Base-by-base conservation (phyloP, 345 rosid genomes). In the Fremontodendron californicum region DNA sequence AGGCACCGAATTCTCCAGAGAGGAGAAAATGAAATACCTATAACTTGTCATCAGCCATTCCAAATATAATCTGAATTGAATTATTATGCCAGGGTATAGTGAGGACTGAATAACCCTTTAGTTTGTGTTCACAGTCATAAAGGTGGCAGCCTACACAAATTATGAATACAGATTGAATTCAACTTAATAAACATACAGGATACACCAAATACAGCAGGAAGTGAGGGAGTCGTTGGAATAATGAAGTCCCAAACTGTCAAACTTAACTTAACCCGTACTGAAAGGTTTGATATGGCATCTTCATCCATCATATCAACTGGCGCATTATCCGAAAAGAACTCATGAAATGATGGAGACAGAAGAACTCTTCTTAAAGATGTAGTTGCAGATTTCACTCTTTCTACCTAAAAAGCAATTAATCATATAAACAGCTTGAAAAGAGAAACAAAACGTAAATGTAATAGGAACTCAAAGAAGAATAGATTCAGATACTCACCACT, bases 191-290 rank as follows among this genome's bases (percentile, higher is more conserved):
- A 67, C 52, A 74, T 64, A 37, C 46, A 87, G 93, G 96, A 91
- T 90, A 92, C 96, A 80, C 97, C 99, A 88, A 95, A 88, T 77
- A 95, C 98, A 75, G 99, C 91, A 71, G 98, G 98, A n/a, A 93
- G 92, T 64, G 99, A 93, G 33, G 99, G 98, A 76, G 97, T 95
- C 78, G 80, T 85, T 63, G 99, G 99, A 84, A 95, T 87, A 76
- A 80, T 67, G 81, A 92, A 93, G 77, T 93, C 98, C 99, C 99
- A 95, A 83, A 95, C 92, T 52, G 98, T 95, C 88, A 95, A 85
- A 81, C 84, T 85, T 73, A 95, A 78, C 88, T 90, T 93, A 74
- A 95, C 86, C 76, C 86, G 97, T 42, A 90, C 88, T 1, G 98
- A 86, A 78, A 90, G 94, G 84, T 90, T 92, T 75, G 96, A 89